A percentile compares a stretch with the other conserved stretches of the same genome.
These are phyloP conservation scores for Termitomyces sp. DNA, from an alignment of 768 basidiomycete genomes.

Conservation along the genomic window DNA sequence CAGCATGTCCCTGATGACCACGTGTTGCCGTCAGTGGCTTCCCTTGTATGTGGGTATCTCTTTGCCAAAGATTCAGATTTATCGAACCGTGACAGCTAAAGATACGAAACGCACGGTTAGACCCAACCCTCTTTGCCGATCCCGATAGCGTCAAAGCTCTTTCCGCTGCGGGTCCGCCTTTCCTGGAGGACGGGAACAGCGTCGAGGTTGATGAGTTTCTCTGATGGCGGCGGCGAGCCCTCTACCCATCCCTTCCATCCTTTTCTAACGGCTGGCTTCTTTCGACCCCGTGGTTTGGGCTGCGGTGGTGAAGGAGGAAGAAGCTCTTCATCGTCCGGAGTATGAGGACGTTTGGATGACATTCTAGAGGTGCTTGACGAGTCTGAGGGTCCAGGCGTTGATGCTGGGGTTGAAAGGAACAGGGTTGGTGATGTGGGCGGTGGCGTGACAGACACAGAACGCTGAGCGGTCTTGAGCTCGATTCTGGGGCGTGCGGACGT, in stretches of 20 bases:
- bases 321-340: constrained; percentile 59
- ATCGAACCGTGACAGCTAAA: constrained; percentile 44
- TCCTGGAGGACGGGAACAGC: constrained; percentile 65
- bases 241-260: constrained; percentile 93
- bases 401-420: constrained; percentile 54
- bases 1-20: constrained; percentile 2
- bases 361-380: constrained; percentile 71
- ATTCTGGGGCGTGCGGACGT: constrained; percentile 53
- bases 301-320: constrained; percentile 21
- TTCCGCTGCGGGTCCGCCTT: constrained; percentile 76
- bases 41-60: constrained; percentile 12
- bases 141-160: constrained; percentile 78
- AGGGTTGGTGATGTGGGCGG: constrained; percentile 49
- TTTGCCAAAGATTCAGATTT: constrained; percentile 30
- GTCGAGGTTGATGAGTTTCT: constrained; percentile 80
- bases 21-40: constrained; percentile 19
- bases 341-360: constrained; percentile 75
- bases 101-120: constrained; percentile 41
- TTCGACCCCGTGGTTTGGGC: constrained; percentile 38
- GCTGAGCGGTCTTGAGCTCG: constrained; percentile 62
- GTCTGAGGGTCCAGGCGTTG: constrained; percentile 71
- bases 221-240: constrained; percentile 74
- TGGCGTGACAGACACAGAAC: constrained; percentile 71
- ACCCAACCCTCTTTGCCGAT: constrained; percentile 78
- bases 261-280: constrained; percentile 65